Conservation (phyloP, 2,329 filamentous ascomycete genomes). For the Aspergillus sp. region DNA sequence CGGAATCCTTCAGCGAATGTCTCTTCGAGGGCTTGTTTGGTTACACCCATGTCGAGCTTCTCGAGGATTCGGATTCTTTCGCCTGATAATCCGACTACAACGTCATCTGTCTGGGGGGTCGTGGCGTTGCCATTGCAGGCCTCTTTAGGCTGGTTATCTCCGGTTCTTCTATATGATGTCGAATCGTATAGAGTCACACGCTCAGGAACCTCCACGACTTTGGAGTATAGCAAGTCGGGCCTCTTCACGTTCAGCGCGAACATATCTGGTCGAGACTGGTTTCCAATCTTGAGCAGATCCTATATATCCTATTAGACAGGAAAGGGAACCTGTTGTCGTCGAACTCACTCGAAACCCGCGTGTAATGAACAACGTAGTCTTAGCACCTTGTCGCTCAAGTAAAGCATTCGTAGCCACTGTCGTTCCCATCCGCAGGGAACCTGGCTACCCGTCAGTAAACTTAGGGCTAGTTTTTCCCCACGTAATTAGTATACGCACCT, state of each 20-base stretch:
- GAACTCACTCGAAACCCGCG: conserved; percentile 66
- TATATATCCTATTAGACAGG: no score
- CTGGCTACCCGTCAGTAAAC: no score
- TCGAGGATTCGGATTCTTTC: conserved; percentile 71
- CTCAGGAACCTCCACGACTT: conserved; percentile 83
- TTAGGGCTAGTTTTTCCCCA: no score
- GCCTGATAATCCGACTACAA: conserved; percentile 55
- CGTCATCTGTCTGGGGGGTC: conserved; percentile 63
- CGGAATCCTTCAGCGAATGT: conserved; percentile 57
- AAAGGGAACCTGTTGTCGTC: no score
- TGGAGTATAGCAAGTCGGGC: conserved; percentile 80
- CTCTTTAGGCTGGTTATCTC: no score
- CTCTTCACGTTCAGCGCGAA: conserved; percentile 72
- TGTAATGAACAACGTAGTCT: conserved; percentile 81
- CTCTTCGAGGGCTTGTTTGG: conserved; percentile 66
- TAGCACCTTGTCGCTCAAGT: conserved; percentile 84
- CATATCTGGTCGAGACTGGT: conserved; percentile 84
- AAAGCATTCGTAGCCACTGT: conserved; percentile 90
- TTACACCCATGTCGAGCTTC: conserved; percentile 56
- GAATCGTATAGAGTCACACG: conserved; percentile 72
- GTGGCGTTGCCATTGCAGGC: conserved; percentile 28
- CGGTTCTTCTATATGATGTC: conserved; percentile 59
- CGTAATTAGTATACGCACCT: conserved; percentile 15
- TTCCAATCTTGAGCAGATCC: conserved; percentile 84
- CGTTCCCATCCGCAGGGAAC: conserved; percentile 80